phyloP scores from a whole-genome alignment of 1,284 basidiomycete species.

The Microbotryum scabiosae region DNA sequence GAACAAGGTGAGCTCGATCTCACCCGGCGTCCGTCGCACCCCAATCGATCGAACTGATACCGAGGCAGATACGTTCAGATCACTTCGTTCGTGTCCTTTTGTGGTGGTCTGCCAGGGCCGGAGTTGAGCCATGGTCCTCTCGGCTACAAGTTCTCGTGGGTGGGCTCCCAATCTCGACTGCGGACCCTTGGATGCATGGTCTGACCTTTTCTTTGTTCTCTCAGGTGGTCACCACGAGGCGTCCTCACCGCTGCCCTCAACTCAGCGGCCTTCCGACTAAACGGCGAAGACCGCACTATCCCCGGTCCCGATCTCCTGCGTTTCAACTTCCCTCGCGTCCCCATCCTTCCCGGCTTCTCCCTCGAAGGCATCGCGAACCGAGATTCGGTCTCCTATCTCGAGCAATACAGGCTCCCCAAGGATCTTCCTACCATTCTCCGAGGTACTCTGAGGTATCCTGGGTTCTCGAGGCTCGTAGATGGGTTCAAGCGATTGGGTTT shows the following conservation, averaged over 20 bases:
- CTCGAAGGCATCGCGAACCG: conserved; percentile 86
- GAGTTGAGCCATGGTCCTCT: conserved; percentile 50
- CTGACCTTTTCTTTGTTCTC: background rate
- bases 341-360: conserved; percentile 57
- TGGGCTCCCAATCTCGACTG: background rate
- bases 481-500: conserved; percentile 67
- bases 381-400: conserved; percentile 68
- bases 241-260: conserved; percentile 78
- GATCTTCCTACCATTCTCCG: conserved; percentile 62
- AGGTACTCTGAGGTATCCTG: conserved; percentile 82
- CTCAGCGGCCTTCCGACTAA: conserved; percentile 60
- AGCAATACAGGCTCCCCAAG: conserved; percentile 58
- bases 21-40: background rate
- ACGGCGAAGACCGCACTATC: conserved; percentile 48
- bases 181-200: background rate
- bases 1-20: conserved; percentile 28
- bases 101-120: conserved; percentile 82
- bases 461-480: conserved; percentile 68
- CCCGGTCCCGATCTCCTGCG: conserved; percentile 52
- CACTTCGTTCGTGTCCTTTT: conserved; percentile 80
- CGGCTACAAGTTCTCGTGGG: conserved; percentile 77
- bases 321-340: conserved; percentile 56
- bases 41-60: background rate
- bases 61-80: conserved; percentile 39
- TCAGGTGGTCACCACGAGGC: conserved; percentile 72